Base-by-base conservation (phyloP, 805 yeast genomes). In the Grigorovia transvaalensis region DNA sequence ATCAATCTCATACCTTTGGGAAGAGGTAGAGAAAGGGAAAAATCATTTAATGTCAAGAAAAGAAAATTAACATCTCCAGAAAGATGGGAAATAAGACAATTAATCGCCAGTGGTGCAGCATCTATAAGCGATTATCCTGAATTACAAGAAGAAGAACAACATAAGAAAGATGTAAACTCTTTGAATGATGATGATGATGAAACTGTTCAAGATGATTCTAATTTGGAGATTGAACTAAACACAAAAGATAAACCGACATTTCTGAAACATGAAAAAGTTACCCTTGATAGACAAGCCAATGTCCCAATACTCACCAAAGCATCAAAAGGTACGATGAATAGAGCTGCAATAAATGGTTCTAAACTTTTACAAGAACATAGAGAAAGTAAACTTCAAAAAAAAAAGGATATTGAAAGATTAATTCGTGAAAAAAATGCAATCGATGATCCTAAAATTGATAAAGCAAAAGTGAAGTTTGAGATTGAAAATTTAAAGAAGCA, bases 41-140 rank as follows among this genome's bases (percentile, higher is more conserved):
- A 40, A 45, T 38, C 9, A 57, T 57, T n/a, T 55, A 53, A 42
- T 9, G 58, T 57, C 12, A 56, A 52, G 8, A 71, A 67, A 54
- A 69, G 74, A 54, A 74, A 86, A 50, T 65, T 84, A 40, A 84
- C 95, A 0, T 85, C 95, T 0, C 95, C 95, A 0, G 98, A 90
- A 66, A 69, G 88, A 51, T 90, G 96, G 96, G 97, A 91, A 62
- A 75, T 87, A 49, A 74, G 85, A 38, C 96, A 90, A 62, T 69
- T 90, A 46, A 85, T 85, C 27, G 82, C 91, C 0, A 79, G 91
- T 5, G 95, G 95, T 2, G 90, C 79, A 0, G 78, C 81, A 0
- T 73, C 81, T 5, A 78, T 84, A 1, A 74, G 79, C 2, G 90
- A 84, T 55, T 81, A 82, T 60, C 89, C 89, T 1, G 90, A 82